A percentile compares a stretch with the other conserved stretches of the same genome.
phyloP scores from a whole-genome alignment of 1,284 basidiomycete genomes.

The Ustilago xerochloae region DNA sequence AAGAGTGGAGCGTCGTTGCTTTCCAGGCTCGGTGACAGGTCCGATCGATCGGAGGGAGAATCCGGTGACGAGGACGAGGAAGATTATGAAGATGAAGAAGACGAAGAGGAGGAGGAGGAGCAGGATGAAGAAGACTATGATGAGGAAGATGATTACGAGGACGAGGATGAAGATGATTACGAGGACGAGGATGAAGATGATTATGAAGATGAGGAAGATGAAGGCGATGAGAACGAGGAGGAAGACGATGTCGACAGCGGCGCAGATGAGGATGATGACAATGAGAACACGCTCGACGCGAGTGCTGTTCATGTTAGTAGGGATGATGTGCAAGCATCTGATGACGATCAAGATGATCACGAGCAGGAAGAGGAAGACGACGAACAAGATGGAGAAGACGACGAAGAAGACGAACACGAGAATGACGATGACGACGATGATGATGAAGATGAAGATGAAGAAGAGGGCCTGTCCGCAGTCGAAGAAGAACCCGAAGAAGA shows the following conservation, averaged over 20 bases:
- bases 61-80: constrained; percentile 74
- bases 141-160: constrained; percentile 67
- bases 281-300: constrained; percentile 1
- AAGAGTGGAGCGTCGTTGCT: constrained; percentile 14
- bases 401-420: no score
- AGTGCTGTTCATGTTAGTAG: constrained; percentile 23
- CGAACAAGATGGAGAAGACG: constrained; percentile 70
- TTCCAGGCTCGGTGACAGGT: constrained; percentile 12
- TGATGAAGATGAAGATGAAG: constrained; percentile 48
- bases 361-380: constrained; percentile 74
- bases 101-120: constrained; percentile 69
- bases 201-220: constrained; percentile 54
- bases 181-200: constrained; percentile 39
- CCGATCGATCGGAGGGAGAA: constrained; percentile 66
- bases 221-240: constrained; percentile 48
- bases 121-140: constrained; percentile 73
- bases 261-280: constrained; percentile 4
- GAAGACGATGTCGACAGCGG: constrained; percentile 8
- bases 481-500: constrained; percentile 48
- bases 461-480: constrained; percentile 45
- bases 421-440: constrained; percentile 53
- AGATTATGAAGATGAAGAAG: constrained; percentile 68
- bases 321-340: constrained; percentile 43
- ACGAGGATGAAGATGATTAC: constrained; percentile 44
- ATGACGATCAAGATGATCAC: constrained; percentile 29